phyloP scores from a whole-genome alignment of 78 protist species.

The Mastigamoeba balamuthi region DNA sequence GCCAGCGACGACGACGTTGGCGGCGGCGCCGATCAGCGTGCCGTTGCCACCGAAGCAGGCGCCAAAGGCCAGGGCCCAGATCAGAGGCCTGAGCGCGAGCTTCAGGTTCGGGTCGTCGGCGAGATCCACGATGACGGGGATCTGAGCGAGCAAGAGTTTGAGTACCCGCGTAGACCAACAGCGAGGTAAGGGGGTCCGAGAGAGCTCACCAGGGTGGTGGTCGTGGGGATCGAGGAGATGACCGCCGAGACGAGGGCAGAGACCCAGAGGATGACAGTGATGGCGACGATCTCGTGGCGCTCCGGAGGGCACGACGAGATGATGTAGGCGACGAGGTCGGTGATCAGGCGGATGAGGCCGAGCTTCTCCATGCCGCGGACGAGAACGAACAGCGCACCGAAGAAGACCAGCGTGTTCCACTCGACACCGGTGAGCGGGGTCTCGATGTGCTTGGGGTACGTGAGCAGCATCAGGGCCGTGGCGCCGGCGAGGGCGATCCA shows the following conservation, averaged over 20 bases:
- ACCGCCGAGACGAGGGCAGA: slow-evolving; percentile 42
- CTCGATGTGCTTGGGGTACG: neutral
- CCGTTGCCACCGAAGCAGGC: slow-evolving; percentile 75
- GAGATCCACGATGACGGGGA: slow-evolving; percentile 38
- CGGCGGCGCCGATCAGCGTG: slow-evolving; percentile 39
- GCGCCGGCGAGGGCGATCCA: slow-evolving; percentile 62
- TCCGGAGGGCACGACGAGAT: neutral
- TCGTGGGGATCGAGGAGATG: slow-evolving; percentile 31
- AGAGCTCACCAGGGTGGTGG: neutral
- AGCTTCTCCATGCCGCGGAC: slow-evolving; percentile 15
- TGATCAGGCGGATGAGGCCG: neutral
- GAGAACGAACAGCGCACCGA: slow-evolving; percentile 32
- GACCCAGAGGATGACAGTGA: slow-evolving; percentile 42
- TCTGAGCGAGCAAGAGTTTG: neutral
- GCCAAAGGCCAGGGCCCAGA: slow-evolving; percentile 63
- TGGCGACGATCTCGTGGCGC: slow-evolving; percentile 17
- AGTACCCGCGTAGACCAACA: neutral
- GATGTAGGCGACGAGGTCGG: neutral
- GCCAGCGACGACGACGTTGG: neutral
- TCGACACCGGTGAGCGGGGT: slow-evolving; percentile 26
- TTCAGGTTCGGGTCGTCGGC: neutral
- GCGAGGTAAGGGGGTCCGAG: neutral
- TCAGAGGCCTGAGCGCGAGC: slow-evolving; percentile 46
- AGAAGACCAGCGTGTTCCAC: slow-evolving; percentile 61
- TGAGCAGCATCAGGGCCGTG: slow-evolving; percentile 4